phyloP scores from a whole-genome alignment of 495 filamentous ascomycete genomes.

The Penicillium turbatum region DNA sequence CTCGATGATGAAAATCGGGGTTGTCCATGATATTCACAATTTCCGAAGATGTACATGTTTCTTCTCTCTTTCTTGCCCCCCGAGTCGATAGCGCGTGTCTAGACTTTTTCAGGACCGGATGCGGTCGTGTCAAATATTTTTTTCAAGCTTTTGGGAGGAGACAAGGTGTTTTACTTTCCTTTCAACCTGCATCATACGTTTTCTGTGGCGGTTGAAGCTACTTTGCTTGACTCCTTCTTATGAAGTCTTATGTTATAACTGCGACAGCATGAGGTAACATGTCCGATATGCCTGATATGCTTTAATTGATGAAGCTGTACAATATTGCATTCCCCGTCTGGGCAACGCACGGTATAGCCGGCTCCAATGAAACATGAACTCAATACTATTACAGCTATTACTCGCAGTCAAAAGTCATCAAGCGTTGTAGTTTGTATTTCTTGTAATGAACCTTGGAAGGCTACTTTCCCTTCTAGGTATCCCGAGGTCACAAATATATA shows the following conservation, averaged over 20 bases:
- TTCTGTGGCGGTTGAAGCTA: conserved; percentile 11
- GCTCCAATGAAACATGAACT: neutral
- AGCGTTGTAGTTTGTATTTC: too few species aligned
- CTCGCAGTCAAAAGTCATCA: too few species aligned
- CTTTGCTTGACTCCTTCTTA: conserved; percentile 11
- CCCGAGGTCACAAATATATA: too few species aligned
- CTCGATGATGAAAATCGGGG: conserved; percentile 34
- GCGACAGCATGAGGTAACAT: conserved; percentile 13
- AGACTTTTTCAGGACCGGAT: conserved; percentile 22
- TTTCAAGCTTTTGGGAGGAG: conserved; percentile 13
- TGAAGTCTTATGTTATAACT: conserved; percentile 5
- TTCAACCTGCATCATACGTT: conserved; percentile 22
- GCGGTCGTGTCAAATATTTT: conserved; percentile 15
- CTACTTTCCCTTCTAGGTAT: too few species aligned
- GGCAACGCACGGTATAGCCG: conserved; percentile 2
- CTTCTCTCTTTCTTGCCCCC: conserved; percentile 18
- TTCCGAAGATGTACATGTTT: conserved; percentile 44
- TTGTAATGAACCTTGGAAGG: too few species aligned
- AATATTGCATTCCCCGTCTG: conserved; percentile 16
- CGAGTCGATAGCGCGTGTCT: conserved; percentile 30
- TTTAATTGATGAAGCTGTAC: conserved; percentile 28
- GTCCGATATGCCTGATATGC: conserved; percentile 19
- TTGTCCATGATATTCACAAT: conserved; percentile 40
- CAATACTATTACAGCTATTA: neutral
- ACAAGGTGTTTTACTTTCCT: conserved; percentile 22